Percentiles rank a stretch among this genome's conserved stretches.
Conservation (phyloP, 768 basidiomycete species). For the Neoboletus subvelutipes region DNA sequence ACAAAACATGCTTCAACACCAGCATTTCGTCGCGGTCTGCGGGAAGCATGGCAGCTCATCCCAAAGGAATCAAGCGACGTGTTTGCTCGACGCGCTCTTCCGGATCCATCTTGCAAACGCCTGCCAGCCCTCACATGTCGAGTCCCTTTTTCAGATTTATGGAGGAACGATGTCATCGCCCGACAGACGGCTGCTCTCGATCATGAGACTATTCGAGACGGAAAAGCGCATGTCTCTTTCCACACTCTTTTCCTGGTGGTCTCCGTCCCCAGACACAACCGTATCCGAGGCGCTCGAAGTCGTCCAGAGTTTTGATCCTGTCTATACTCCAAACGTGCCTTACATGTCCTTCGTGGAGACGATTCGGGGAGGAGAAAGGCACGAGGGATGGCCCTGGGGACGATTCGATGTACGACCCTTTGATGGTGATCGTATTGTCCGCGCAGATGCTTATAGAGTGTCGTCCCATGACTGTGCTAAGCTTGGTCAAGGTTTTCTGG, state of each 20-base stretch:
- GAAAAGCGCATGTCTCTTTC: constrained; percentile 66
- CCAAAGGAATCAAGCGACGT: constrained; percentile 48
- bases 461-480: constrained; percentile 54
- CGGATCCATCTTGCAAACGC: constrained; percentile 75
- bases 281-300: constrained; percentile 59
- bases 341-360: constrained; percentile 66
- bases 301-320: constrained; percentile 68
- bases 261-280: constrained; percentile 41
- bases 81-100: constrained; percentile 68
- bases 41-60: constrained; percentile 20
- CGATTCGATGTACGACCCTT: constrained; percentile 69
- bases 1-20: constrained; percentile 73
- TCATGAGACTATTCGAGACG: constrained; percentile 77
- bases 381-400: constrained; percentile 31
- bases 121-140: constrained; percentile 81
- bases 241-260: constrained; percentile 67
- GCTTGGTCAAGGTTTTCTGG: constrained; percentile 85
- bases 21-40: constrained; percentile 55
- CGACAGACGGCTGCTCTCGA: constrained; percentile 67
- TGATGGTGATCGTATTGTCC: constrained; percentile 70
- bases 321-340: constrained; percentile 66
- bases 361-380: constrained; percentile 39
- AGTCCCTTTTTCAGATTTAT: constrained; percentile 75
- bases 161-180: constrained; percentile 63
- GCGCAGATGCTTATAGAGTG: constrained; percentile 62